These are phyloP conservation scores for Ceratocystis lukuohia DNA, from an alignment of 2,329 filamentous ascomycete genomes.

Conservation along the genomic window DNA sequence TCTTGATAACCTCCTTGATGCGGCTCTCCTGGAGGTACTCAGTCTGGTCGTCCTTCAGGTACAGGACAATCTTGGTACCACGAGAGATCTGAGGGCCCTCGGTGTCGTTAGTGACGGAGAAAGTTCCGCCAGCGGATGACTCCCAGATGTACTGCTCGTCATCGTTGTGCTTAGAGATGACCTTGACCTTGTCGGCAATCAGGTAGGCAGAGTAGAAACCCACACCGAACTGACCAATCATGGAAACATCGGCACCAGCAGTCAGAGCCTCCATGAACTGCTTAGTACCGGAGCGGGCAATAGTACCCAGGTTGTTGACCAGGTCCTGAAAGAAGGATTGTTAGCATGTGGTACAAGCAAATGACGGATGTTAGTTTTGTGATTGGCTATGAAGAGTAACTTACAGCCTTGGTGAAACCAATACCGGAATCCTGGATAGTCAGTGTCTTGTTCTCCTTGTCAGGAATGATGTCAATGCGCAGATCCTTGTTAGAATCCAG, in stretches of 20 bases:
- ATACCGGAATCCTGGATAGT: slow-evolving; percentile 98
- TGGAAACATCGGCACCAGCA: slow-evolving; percentile 96
- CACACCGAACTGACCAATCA: slow-evolving; percentile 99
- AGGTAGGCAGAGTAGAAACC: slow-evolving; percentile 99
- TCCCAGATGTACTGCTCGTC: slow-evolving; percentile 99
- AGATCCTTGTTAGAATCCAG: slow-evolving; percentile 96
- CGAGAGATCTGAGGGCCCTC: slow-evolving; percentile 84
- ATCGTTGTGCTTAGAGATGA: slow-evolving; percentile 98
- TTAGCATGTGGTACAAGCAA: slow-evolving; percentile 24
- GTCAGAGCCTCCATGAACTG: slow-evolving; percentile 99
- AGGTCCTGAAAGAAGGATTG: slow-evolving; percentile 54
- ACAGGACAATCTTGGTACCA: slow-evolving; percentile 94
- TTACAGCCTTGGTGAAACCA: slow-evolving; percentile 99
- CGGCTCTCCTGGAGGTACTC: slow-evolving; percentile 98
- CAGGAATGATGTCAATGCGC: slow-evolving; percentile 95
- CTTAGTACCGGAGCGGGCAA: slow-evolving; percentile 98
- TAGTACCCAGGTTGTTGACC: slow-evolving; percentile 99
- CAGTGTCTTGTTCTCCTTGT: slow-evolving; percentile 94
- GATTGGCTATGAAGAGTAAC: slow-evolving; percentile 29
- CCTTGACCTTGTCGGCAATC: slow-evolving; percentile 88
- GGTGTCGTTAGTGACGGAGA: slow-evolving; percentile 81
- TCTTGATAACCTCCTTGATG: slow-evolving; percentile 99
- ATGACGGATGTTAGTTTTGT: not conserved
- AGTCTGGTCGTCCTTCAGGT: slow-evolving; percentile 97
- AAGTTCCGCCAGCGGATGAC: slow-evolving; percentile 92